Evolutionary conservation across 2,329 filamentous ascomycete species (phyloP).

Genomic region (Parastagonospora avenae): DNA sequence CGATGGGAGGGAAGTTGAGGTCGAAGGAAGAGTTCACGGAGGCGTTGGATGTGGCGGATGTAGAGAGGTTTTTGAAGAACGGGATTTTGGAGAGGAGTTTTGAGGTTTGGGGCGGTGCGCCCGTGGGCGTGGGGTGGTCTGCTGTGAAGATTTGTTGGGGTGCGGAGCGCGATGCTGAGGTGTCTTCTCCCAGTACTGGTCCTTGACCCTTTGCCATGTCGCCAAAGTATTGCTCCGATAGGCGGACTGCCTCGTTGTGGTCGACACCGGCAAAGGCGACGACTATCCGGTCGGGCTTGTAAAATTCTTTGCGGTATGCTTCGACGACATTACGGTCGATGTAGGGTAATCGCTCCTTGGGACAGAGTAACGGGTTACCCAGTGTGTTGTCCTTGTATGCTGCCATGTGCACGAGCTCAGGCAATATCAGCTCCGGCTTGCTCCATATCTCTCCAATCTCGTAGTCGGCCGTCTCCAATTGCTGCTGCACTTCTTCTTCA

Average conservation of each 20-base stretch:
- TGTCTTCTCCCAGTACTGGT: slow-evolving; percentile 44
- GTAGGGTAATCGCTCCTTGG: slow-evolving; percentile 75
- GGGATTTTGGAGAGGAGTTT: slow-evolving; percentile 81
- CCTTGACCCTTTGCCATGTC: slow-evolving; percentile 72
- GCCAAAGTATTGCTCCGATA: slow-evolving; percentile 87
- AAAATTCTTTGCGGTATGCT: slow-evolving; percentile 82
- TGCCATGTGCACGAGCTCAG: slow-evolving; percentile 92
- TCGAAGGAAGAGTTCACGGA: slow-evolving; percentile 57
- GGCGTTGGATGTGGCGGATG: slow-evolving; percentile 68
- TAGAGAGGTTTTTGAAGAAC: slow-evolving; percentile 87
- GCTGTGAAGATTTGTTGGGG: slow-evolving; percentile 54
- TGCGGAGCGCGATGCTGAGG: slow-evolving; percentile 15
- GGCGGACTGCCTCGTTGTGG: slow-evolving; percentile 76
- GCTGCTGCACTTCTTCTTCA: slow-evolving; percentile 82
- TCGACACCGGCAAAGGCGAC: slow-evolving; percentile 93
- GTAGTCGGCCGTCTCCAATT: slow-evolving; percentile 90
- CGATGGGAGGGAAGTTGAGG: slow-evolving; percentile 53
- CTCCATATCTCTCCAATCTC: slow-evolving; percentile 98
- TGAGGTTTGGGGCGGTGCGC: slow-evolving; percentile 59
- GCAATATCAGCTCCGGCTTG: slow-evolving; percentile 93
- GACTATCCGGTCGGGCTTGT: slow-evolving; percentile 87
- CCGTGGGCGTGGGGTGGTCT: slow-evolving; percentile 40
- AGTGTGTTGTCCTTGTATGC: slow-evolving; percentile 96
- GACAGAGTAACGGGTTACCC: slow-evolving; percentile 90
- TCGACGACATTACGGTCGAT: slow-evolving; percentile 78